Base-by-base conservation (phyloP, 2,329 filamentous ascomycete species). In the Didymella lethalis region DNA sequence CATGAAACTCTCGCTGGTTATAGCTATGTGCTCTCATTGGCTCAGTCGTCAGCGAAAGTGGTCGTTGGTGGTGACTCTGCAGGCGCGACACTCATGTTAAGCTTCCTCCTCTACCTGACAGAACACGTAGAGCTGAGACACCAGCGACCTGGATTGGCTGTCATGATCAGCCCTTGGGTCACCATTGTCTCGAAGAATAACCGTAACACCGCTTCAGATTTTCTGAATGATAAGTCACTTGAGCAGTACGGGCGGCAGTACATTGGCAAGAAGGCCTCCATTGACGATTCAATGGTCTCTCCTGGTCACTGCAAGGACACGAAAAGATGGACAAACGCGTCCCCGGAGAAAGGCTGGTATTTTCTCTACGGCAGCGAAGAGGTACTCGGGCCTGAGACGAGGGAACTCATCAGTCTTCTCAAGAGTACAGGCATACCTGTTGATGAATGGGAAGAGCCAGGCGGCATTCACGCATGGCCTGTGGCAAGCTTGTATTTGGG, bases 381-480 rank as follows among this genome's bases (percentile, higher is more conserved):
- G 74, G 88, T 95, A 0, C 88, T 96, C 63, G 87, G 86, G 1
- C 84, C 87, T 0, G 90, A 93, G 63, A 89, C 91, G 18, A 80
- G 85, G 64, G 81, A 83, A 25, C 78, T 92, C 59, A 79, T 90
- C 12, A 75, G 77, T 12, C 76, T 85, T 29, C 79, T 91, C 56
- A 79, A 81, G 57, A 82, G 81, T 48, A 80, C 83, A 14, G 83
- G 83, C 3, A 76, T 86, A 32, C 74, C 83, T 36, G 82, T 90
- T n/a, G 80, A 82, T 53, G 82, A 81, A 54, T 80, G 85, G 67
- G 85, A 86, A 69, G 87, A 91, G 64, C 77, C 82, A 28, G 88
- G 86, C 14, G 88, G 86, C 2, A 88, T 95, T 57, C 92, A 96
- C 75, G 91, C 89, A 11, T 96, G 92, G 92, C 91, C 91, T 0